phyloP scores from a whole-genome alignment of 805 yeast genomes.

The Zygoascus flipseniorum region DNA sequence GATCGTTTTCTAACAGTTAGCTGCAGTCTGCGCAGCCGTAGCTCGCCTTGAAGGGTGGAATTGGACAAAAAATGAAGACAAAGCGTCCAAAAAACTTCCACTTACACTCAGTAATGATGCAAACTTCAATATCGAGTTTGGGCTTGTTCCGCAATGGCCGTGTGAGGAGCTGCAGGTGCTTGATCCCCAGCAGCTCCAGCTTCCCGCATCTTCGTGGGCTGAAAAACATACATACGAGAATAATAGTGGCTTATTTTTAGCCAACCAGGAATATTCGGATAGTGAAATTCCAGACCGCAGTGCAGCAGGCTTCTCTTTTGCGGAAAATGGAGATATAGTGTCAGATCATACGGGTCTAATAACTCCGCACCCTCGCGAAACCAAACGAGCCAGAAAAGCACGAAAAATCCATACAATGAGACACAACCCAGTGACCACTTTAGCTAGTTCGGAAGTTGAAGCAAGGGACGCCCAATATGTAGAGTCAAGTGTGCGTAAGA shows the following conservation, averaged over 20 bases:
- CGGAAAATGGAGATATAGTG: background rate
- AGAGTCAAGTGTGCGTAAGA: background rate
- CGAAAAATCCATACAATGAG: background rate
- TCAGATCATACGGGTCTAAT: background rate
- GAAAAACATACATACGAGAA: background rate
- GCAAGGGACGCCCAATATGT: background rate
- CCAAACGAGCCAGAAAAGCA: background rate
- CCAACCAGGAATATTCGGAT: background rate
- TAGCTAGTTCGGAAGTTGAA: background rate
- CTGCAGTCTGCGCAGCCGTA: background rate
- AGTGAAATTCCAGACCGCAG: background rate
- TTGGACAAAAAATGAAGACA: background rate
- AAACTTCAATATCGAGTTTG: constrained; percentile 2
- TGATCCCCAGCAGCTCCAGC: background rate
- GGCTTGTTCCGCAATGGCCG: background rate
- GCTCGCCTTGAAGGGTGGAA: background rate
- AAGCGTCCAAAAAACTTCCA: background rate
- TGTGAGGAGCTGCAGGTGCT: background rate
- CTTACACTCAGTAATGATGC: constrained; percentile 6
- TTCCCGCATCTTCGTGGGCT: background rate
- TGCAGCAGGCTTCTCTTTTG: background rate
- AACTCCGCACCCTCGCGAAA: too few species aligned
- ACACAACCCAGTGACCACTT: background rate
- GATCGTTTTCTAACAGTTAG: background rate
- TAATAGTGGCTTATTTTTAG: background rate